A percentile compares a stretch with the other conserved stretches of the same genome.
Conservation (phyloP, 805 yeast genomes). For the Hanseniaspora nectarophila region DNA sequence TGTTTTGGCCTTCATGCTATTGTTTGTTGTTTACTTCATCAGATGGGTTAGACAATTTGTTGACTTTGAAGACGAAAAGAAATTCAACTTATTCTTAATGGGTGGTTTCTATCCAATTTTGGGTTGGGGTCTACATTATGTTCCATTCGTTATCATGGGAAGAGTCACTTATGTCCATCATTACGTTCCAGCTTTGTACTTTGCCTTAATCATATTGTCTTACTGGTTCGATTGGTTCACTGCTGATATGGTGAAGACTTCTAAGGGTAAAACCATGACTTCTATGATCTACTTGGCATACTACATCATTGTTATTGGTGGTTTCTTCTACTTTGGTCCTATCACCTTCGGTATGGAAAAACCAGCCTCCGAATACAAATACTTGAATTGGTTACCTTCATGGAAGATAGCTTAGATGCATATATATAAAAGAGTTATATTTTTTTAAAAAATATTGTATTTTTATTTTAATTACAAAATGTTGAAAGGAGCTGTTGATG, state of each 20-base stretch:
- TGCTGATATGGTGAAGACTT: slow-evolving; percentile 23
- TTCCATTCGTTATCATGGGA: slow-evolving; percentile 70
- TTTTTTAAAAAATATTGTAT: neutral
- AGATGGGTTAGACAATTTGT: slow-evolving; percentile 76
- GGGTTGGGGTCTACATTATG: slow-evolving; percentile 69
- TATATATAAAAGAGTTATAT: neutral
- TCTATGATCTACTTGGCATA: slow-evolving; percentile 31
- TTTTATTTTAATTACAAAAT: neutral
- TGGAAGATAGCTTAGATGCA: slow-evolving; percentile 33
- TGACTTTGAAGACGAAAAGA: slow-evolving; percentile 42
- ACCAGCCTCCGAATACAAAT: slow-evolving; percentile 29
- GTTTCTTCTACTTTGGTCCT: slow-evolving; percentile 51
- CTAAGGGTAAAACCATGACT: slow-evolving; percentile 23
- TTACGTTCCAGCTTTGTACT: slow-evolving; percentile 72
- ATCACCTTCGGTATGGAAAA: slow-evolving; percentile 59
- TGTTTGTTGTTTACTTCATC: slow-evolving; percentile 37
- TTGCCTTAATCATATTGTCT: slow-evolving; percentile 49
- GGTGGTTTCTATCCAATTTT: slow-evolving; percentile 69
- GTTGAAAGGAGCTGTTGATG: slow-evolving; percentile 18
- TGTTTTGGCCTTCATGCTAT: slow-evolving; percentile 42
- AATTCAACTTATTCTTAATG: slow-evolving; percentile 45
- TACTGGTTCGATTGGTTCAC: slow-evolving; percentile 42
- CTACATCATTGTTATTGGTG: slow-evolving; percentile 36
- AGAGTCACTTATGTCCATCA: slow-evolving; percentile 81
- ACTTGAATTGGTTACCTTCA: slow-evolving; percentile 38